A percentile compares a stretch with the other conserved stretches of the same genome.
These are phyloP conservation scores for Escovopsis weberi DNA, from an alignment of 2,329 filamentous ascomycete genomes.

Conservation along the genomic window DNA sequence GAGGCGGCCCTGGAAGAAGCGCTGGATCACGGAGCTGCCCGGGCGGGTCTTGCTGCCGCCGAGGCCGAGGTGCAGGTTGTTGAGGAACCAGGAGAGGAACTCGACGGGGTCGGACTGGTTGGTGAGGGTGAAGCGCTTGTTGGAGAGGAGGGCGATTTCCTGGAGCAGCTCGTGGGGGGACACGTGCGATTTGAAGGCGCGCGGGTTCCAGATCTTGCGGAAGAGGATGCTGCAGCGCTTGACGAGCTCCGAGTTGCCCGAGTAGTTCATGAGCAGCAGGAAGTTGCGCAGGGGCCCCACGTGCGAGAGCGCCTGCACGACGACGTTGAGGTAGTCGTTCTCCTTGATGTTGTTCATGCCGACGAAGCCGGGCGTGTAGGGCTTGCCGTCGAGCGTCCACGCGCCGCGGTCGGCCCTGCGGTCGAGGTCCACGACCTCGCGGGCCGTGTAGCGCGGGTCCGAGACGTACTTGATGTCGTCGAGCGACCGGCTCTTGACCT, in stretches of 20 bases:
- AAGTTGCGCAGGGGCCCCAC: slow-evolving; percentile 82
- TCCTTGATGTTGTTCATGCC: slow-evolving; percentile 99
- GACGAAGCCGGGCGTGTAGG: slow-evolving; percentile 87
- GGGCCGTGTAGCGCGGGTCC: slow-evolving; percentile 70
- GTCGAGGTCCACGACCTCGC: slow-evolving; percentile 71
- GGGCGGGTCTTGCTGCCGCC: slow-evolving; percentile 83
- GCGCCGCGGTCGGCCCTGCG: slow-evolving; percentile 42
- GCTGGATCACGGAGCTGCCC: slow-evolving; percentile 73
- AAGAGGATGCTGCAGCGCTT: slow-evolving; percentile 80
- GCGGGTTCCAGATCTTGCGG: slow-evolving; percentile 95
- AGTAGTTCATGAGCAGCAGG: slow-evolving; percentile 75
- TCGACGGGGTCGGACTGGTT: slow-evolving; percentile 90
- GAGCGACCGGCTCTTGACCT: slow-evolving; percentile 84
- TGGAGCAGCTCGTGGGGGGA: slow-evolving; percentile 95
- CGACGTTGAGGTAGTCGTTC: slow-evolving; percentile 95
- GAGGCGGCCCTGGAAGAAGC: slow-evolving; percentile 83
- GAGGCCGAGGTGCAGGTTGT: slow-evolving; percentile 82
- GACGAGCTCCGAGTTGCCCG: slow-evolving; percentile 59
- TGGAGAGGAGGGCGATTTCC: slow-evolving; percentile 79
- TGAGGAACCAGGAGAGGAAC: slow-evolving; percentile 94
- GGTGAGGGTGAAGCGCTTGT: slow-evolving; percentile 83
- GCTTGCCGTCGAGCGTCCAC: slow-evolving; percentile 68
- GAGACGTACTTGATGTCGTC: slow-evolving; percentile 98
- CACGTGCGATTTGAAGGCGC: slow-evolving; percentile 91
- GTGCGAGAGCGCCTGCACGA: slow-evolving; percentile 83